Conservation (phyloP, 805 yeast species). For the Nakazawaea peltata region DNA sequence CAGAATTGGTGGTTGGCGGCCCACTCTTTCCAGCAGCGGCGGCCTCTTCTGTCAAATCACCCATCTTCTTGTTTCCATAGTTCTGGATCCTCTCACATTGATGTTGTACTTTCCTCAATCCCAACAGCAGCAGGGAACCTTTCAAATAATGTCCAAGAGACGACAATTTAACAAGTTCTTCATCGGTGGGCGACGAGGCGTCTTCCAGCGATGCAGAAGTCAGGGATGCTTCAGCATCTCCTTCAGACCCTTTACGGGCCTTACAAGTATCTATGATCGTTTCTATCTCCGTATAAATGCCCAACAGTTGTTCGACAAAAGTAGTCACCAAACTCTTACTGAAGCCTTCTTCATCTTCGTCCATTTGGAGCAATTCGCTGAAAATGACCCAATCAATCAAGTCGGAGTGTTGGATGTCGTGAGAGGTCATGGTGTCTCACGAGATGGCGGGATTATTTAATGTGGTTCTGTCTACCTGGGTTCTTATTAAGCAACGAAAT, state of each 20-base stretch:
- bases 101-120: constrained; percentile 70
- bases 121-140: constrained; percentile 93
- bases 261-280: constrained; percentile 29
- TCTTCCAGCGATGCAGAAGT: too few species aligned
- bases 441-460: too few species aligned
- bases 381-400: constrained; percentile 85
- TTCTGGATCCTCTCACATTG: constrained; percentile 94
- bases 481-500: too few species aligned
- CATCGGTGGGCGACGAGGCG: constrained; percentile 18
- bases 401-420: constrained; percentile 41
- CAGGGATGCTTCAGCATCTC: constrained; percentile 20
- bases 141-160: constrained; percentile 86
- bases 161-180: constrained; percentile 51
- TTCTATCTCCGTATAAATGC: constrained; percentile 69
- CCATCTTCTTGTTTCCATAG: constrained; percentile 49
- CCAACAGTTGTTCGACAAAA: constrained; percentile 82
- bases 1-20: constrained; percentile 14
- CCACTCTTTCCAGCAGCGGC: not conserved
- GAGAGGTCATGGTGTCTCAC: not conserved
- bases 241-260: too few species aligned
- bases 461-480: too few species aligned
- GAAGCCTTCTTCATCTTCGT: constrained; percentile 93
- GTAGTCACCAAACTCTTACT: constrained; percentile 70
- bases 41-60: constrained; percentile 11
- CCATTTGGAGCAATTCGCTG: constrained; percentile 87